A percentile compares a stretch with the other conserved stretches of the same genome.
Conservation (phyloP, 2,329 filamentous ascomycete species). For the Anthostomella pinea region DNA sequence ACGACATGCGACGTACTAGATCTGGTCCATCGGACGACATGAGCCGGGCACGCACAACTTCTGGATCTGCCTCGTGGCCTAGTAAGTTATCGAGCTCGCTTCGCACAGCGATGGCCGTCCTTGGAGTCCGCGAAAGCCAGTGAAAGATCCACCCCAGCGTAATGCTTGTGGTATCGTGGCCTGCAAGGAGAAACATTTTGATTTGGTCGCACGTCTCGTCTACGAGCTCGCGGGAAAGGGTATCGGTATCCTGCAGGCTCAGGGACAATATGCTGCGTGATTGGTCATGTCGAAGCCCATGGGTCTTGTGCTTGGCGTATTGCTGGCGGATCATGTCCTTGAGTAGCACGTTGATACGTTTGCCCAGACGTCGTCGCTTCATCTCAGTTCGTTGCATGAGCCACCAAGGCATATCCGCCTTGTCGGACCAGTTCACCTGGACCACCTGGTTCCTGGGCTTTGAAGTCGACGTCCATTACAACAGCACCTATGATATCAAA, state of each 20-base stretch:
- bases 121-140: constrained; percentile 33
- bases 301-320: constrained; percentile 14
- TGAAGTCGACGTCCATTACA: constrained; percentile 33
- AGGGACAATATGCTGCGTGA: constrained; percentile 34
- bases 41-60: constrained; percentile 25
- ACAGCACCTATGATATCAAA: constrained; percentile 39
- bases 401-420: constrained; percentile 14
- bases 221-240: constrained; percentile 27
- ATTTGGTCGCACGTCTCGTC: constrained; percentile 35
- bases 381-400: constrained; percentile 3
- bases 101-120: constrained; percentile 27
- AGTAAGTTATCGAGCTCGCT: constrained; percentile 37
- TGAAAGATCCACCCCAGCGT: constrained; percentile 37
- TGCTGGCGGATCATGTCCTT: constrained; percentile 26
- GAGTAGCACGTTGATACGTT: constrained; percentile 21
- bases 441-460: constrained; percentile 33
- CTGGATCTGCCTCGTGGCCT: constrained; percentile 30
- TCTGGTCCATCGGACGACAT: constrained; percentile 28
- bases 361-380: constrained; percentile 8
- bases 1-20: constrained; percentile 32
- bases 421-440: constrained; percentile 22
- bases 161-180: constrained; percentile 40
- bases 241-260: constrained; percentile 28
- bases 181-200: constrained; percentile 39
- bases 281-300: too few species aligned